Conservation (phyloP, 257 asterid species). For the Solanum pimpinellifolium region DNA sequence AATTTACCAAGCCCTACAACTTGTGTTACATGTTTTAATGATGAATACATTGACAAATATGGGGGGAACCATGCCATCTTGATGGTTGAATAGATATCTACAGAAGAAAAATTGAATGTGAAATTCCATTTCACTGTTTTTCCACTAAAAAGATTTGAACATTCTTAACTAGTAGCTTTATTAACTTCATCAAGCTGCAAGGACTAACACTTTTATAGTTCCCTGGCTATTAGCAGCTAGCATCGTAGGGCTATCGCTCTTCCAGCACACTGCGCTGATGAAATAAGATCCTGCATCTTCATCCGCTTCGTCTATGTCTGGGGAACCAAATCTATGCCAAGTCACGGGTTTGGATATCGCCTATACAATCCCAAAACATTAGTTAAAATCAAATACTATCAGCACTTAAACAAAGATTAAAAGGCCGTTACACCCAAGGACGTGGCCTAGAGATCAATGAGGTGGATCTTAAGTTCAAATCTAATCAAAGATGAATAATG, state of each 20-base stretch:
- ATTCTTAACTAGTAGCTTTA: not conserved
- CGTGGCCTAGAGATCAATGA: not conserved
- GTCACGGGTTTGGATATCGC: constrained; percentile 27
- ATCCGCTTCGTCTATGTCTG: constrained; percentile 16
- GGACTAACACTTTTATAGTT: constrained; percentile 22
- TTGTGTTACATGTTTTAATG: not conserved
- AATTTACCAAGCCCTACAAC: not conserved
- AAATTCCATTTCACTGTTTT: not conserved
- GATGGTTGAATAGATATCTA: not conserved
- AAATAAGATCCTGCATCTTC: constrained; percentile 22
- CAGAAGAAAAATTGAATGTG: not conserved
- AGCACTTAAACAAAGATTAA: not conserved
- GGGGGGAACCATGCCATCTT: not conserved
- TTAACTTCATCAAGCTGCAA: constrained; percentile 16
- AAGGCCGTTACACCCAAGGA: not conserved
- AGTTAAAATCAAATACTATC: not conserved
- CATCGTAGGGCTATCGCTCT: constrained; percentile 31
- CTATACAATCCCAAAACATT: not conserved
- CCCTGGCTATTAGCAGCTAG: constrained; percentile 36
- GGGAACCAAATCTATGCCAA: constrained; percentile 28
- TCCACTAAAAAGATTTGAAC: not conserved
- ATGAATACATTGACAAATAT: not conserved
- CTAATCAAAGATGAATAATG: not conserved
- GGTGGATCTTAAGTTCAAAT: not conserved
- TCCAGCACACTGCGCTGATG: constrained; percentile 37